These are phyloP conservation scores for Dichomitus squalens DNA, from an alignment of 1,284 basidiomycete genomes.

Conservation along the genomic window DNA sequence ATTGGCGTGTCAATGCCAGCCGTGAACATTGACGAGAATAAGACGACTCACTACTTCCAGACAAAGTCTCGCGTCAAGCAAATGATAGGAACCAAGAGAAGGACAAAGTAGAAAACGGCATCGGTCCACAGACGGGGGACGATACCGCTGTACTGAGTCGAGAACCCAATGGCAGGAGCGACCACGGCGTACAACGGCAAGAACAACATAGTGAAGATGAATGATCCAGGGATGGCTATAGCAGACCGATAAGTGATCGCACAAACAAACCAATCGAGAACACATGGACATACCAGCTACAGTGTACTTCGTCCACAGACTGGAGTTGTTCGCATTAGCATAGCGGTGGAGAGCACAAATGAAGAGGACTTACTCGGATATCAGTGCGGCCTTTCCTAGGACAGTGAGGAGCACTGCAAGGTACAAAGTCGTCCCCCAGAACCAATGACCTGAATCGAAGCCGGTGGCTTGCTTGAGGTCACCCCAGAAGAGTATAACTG, in stretches of 20 bases:
- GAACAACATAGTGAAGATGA: constrained; percentile 92
- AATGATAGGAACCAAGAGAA: constrained; percentile 86
- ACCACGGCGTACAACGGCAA: constrained; percentile 90
- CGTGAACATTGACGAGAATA: too few species aligned
- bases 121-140: constrained; percentile 89
- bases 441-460: constrained; percentile 91
- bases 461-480: constrained; percentile 84
- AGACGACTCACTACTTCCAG: constrained; percentile 88
- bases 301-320: constrained; percentile 99
- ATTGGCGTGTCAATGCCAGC: constrained; percentile 5
- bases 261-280: neutral
- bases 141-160: constrained; percentile 87
- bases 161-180: constrained; percentile 88
- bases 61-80: constrained; percentile 91
- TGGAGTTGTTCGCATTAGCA: constrained; percentile 36
- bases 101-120: constrained; percentile 86
- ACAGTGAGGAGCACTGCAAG: constrained; percentile 93
- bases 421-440: constrained; percentile 97
- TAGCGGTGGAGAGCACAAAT: neutral
- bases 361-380: constrained; percentile 82
- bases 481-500: constrained; percentile 90
- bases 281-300: constrained; percentile 64
- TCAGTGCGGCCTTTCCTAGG: constrained; percentile 94
- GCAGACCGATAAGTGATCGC: constrained; percentile 14
- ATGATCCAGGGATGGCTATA: constrained; percentile 92